These are phyloP conservation scores for Flaveria linearis DNA, from an alignment of 129 eudicot genomes.

Conservation along the genomic window DNA sequence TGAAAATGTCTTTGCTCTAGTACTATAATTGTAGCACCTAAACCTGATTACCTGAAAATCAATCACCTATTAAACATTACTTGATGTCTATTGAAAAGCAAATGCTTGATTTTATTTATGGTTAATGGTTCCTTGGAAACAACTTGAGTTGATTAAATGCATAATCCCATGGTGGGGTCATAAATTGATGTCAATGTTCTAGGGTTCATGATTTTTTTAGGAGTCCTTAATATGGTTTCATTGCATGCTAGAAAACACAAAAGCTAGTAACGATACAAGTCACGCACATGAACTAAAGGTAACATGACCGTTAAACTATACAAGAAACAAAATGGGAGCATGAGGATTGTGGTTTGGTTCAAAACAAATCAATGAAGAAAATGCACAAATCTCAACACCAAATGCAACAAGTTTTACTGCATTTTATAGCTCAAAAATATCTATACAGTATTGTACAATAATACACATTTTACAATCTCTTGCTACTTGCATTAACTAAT, in stretches of 20 bases:
- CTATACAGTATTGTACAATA: slow-evolving; percentile 24
- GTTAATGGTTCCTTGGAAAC: too few relatives aligned
- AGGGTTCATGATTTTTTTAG: background rate
- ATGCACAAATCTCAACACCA: background rate
- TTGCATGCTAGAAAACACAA: background rate
- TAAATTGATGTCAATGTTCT: background rate
- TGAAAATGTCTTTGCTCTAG: too few relatives aligned
- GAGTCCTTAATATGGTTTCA: background rate
- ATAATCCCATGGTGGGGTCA: too few relatives aligned
- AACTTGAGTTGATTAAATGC: too few relatives aligned
- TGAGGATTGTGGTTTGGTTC: background rate
- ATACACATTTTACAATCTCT: background rate
- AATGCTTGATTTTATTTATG: too few relatives aligned
- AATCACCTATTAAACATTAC: too few relatives aligned
- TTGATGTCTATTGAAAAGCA: too few relatives aligned
- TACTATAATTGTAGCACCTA: too few relatives aligned
- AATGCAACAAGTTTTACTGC: slow-evolving; percentile 8
- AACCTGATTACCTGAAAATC: too few relatives aligned
- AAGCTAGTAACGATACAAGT: background rate
- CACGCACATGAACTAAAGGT: background rate
- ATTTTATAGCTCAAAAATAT: slow-evolving; percentile 24
- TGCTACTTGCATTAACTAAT: slow-evolving; percentile 18
- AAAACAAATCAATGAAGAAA: background rate
- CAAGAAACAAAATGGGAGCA: background rate
- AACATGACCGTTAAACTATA: background rate